Conservation (phyloP, 2,329 filamentous ascomycete genomes). For the Beauveria sp. region DNA sequence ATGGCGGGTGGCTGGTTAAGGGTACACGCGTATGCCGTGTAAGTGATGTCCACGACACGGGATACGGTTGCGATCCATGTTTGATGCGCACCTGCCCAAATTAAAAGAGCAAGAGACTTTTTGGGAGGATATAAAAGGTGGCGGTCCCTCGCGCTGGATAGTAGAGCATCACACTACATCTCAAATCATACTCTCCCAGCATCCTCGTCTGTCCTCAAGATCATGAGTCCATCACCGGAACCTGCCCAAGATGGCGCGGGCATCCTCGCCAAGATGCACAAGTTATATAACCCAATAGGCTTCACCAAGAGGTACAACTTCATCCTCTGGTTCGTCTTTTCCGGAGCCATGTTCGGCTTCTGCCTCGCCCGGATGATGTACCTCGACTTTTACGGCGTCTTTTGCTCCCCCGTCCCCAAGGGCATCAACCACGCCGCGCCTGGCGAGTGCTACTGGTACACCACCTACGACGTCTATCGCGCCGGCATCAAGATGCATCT, state of each 20-base stretch:
- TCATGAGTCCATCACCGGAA: too few relatives aligned
- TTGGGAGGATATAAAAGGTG: too few relatives aligned
- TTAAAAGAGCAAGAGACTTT: too few relatives aligned
- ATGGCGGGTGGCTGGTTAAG: too few relatives aligned
- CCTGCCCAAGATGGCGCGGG: not conserved
- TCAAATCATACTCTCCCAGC: too few relatives aligned
- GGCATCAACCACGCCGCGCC: conserved; percentile 16
- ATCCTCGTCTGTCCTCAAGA: too few relatives aligned
- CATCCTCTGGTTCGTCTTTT: conserved; percentile 25
- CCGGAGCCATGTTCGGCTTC: conserved; percentile 36
- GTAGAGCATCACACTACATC: too few relatives aligned
- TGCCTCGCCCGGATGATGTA: conserved; percentile 38
- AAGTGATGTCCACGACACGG: too few relatives aligned
- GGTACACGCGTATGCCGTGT: too few relatives aligned
- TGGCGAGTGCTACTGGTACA: conserved; percentile 33
- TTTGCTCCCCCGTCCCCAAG: conserved; percentile 16
- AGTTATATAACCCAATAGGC: conserved; percentile 15
- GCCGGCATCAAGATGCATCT: conserved; percentile 38
- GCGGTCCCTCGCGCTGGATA: too few relatives aligned
- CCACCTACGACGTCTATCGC: conserved; percentile 18
- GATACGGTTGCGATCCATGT: too few relatives aligned
- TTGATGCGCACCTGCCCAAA: too few relatives aligned
- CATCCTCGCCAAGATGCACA: conserved; percentile 9
- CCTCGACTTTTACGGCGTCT: conserved; percentile 33
- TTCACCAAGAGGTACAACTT: conserved; percentile 17